Evolutionary conservation across 768 basidiomycete species (phyloP).

Genomic region (Amanita brunnescens): DNA sequence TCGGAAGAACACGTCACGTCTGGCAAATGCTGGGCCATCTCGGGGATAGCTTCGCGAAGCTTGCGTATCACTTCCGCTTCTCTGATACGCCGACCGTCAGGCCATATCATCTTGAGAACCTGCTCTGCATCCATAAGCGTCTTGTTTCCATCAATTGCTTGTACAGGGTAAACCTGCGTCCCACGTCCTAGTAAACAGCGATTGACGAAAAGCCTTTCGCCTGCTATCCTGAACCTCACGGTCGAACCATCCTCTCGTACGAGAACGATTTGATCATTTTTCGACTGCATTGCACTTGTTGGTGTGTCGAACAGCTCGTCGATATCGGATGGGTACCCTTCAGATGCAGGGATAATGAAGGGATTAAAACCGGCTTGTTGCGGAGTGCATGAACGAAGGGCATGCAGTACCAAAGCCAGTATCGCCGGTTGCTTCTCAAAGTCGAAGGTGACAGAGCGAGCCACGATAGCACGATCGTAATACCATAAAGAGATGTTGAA

Average conservation of each 20-base stretch:
- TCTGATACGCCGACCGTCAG: background rate
- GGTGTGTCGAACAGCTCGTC: background rate
- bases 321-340: constrained; percentile 1
- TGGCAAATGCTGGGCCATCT: constrained; percentile 11
- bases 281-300: background rate
- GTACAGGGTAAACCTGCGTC: constrained; percentile 11
- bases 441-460: constrained; percentile 14
- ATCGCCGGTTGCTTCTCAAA: constrained; percentile 9
- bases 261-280: background rate
- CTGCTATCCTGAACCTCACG: background rate
- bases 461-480: constrained; percentile 17
- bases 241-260: background rate
- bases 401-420: constrained; percentile 17
- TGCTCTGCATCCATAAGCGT: background rate
- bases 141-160: background rate
- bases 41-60: constrained; percentile 6
- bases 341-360: constrained; percentile 6
- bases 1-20: background rate
- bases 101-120: constrained; percentile 15
- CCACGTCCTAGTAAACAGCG: constrained; percentile 13
- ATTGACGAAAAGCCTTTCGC: constrained; percentile 5
- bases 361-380: constrained; percentile 12
- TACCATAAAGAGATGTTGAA: constrained; percentile 17
- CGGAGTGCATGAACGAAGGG: constrained; percentile 7
- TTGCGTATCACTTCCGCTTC: constrained; percentile 9